Conservation (phyloP, 2,329 filamentous ascomycete genomes). For the Cordyceps fumosorosea region DNA sequence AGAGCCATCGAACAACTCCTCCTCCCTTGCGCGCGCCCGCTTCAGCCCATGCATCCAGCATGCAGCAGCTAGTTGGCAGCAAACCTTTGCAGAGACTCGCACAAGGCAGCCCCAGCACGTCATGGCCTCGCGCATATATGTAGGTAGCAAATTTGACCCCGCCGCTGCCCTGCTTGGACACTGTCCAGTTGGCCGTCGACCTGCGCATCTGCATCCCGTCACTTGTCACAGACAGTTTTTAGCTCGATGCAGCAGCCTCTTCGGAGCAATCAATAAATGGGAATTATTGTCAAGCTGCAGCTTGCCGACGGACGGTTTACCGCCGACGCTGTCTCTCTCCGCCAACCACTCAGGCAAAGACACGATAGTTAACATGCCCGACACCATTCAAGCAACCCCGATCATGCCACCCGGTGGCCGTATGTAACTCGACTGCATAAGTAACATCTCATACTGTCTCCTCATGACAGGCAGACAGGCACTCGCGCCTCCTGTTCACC, state of each 20-base stretch:
- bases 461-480: background rate
- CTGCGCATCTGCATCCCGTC: background rate
- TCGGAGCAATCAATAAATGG: background rate
- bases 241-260: constrained; percentile 4
- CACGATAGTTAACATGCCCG: background rate
- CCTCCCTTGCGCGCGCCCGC: background rate
- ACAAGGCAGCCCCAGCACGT: background rate
- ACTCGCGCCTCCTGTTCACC: background rate
- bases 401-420: background rate
- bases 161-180: background rate
- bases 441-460: background rate
- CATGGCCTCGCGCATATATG: background rate
- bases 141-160: background rate
- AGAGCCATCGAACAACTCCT: background rate
- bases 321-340: background rate
- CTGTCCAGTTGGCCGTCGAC: background rate
- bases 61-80: background rate
- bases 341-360: background rate
- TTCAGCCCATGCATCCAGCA: constrained; percentile 4
- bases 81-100: background rate
- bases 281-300: background rate
- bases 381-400: background rate
- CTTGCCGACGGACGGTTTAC: background rate
- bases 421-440: background rate
- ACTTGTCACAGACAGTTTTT: background rate